These are phyloP conservation scores for Lentinula aciculospora DNA, from an alignment of 768 basidiomycete genomes.

Conservation along the genomic window DNA sequence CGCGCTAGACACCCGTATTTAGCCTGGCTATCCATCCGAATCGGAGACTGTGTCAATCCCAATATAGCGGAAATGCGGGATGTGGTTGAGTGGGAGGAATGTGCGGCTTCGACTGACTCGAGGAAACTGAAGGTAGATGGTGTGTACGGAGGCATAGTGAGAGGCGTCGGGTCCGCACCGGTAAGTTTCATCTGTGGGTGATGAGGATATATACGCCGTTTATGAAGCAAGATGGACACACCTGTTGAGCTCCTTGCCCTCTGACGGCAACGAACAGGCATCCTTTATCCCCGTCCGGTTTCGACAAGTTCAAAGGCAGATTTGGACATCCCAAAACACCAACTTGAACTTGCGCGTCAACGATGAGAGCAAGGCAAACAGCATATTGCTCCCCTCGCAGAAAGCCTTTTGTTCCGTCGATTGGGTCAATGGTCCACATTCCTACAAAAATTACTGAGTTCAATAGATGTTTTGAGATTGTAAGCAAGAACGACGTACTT, in stretches of 20 bases:
- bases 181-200: constrained; percentile 44
- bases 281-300: constrained; percentile 60
- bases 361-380: constrained; percentile 81
- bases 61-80: constrained; percentile 64
- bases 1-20: constrained; percentile 87
- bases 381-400: constrained; percentile 90
- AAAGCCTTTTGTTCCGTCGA: constrained; percentile 94
- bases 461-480: background rate
- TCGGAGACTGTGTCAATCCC: constrained; percentile 56
- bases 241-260: constrained; percentile 80
- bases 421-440: constrained; percentile 85
- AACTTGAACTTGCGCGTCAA: constrained; percentile 71
- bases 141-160: constrained; percentile 45
- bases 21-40: constrained; percentile 94
- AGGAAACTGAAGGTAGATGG: constrained; percentile 59
- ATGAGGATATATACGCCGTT: background rate
- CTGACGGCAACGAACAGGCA: constrained; percentile 84
- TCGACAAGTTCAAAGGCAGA: constrained; percentile 50
- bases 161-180: constrained; percentile 38
- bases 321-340: constrained; percentile 95
- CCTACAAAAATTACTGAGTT: constrained; percentile 31
- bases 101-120: constrained; percentile 89
- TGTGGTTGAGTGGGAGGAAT: constrained; percentile 87
- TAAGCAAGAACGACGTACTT: constrained; percentile 41
- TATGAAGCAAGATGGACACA: constrained; percentile 18